Evolutionary conservation across 129 eudicot species (phyloP).

Genomic region (Helianthus annuus): HanXRQr2.0-SUNRISE NC_035442.2:136421941-136422440

Average conservation of each 20-base stretch:
- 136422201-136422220: constrained; percentile 46
- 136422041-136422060: constrained; percentile 44
- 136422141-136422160: constrained; percentile 55
- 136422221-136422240: constrained; percentile 58
- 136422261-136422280: constrained; percentile 48
- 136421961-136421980: background rate
- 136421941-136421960: background rate
- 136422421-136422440: constrained; percentile 52
- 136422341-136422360: constrained; percentile 43
- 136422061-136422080: constrained; percentile 45
- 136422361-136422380: constrained; percentile 73
- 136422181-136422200: constrained; percentile 49
- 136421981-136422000: background rate
- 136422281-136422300: background rate
- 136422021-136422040: constrained; percentile 55
- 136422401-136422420: constrained; percentile 52
- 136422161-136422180: constrained; percentile 40
- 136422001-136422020: constrained; percentile 5
- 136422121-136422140: constrained; percentile 64
- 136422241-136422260: constrained; percentile 55
- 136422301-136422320: background rate
- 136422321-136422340: background rate
- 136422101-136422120: constrained; percentile 53
- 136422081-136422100: constrained; percentile 42
- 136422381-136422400: constrained; percentile 53